A percentile compares a stretch with the other conserved stretches of the same genome.
Evolutionary conservation across 306 rosid genomes (phyloP).

Genomic region (Vachellia collinsii): DNA sequence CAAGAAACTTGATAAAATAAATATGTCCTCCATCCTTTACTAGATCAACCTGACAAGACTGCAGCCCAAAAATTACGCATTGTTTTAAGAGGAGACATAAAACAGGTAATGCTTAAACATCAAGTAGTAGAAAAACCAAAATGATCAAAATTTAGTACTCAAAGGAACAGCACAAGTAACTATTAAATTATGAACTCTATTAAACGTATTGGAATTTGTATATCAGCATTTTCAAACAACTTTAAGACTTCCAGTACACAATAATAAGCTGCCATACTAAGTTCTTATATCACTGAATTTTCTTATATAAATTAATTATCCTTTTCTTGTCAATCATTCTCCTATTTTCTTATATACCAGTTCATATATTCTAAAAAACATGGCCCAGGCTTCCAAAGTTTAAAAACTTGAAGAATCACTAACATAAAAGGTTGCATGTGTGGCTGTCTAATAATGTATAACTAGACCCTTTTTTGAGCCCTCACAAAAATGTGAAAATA

Average conservation of each 20-base stretch:
- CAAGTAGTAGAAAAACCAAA: not conserved
- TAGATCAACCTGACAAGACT: constrained; percentile 99
- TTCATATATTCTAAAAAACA: no score
- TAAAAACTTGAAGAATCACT: not conserved
- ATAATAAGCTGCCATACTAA: not conserved
- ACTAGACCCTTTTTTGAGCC: not conserved
- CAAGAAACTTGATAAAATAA: constrained; percentile 95
- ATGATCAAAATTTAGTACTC: not conserved
- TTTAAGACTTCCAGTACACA: not conserved
- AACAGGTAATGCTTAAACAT: constrained; percentile 18
- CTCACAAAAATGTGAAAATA: not conserved
- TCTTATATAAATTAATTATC: not conserved
- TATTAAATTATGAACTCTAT: not conserved
- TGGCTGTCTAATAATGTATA: not conserved
- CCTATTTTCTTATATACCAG: not conserved
- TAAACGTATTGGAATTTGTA: not conserved
- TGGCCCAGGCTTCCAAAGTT: not conserved
- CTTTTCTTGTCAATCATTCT: no score
- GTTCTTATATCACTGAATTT: not conserved
- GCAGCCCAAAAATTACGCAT: constrained; percentile 46
- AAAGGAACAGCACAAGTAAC: not conserved
- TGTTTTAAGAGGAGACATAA: constrained; percentile 15
- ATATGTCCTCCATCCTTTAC: constrained; percentile 95
- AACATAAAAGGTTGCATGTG: not conserved
- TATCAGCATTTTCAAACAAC: not conserved